phyloP scores from a whole-genome alignment of 2,329 filamentous ascomycete species.

The Ceratocystis albifundus region DNA sequence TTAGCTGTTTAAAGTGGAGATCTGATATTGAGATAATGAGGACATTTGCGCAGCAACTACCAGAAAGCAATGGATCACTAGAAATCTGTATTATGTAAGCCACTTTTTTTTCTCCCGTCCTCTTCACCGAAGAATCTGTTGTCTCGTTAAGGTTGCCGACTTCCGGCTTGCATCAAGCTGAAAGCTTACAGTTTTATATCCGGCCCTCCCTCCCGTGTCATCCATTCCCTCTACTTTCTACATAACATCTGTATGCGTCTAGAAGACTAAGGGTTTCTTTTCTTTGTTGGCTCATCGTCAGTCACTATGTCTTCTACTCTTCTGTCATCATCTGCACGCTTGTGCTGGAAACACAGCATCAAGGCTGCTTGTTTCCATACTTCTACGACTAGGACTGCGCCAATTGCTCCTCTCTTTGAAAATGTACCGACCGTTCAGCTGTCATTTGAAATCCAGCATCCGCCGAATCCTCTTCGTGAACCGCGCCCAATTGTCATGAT shows the following conservation, averaged over 20 bases:
- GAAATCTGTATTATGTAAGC: neutral
- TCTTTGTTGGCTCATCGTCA: neutral
- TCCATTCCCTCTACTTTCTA: neutral
- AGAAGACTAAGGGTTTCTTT: neutral
- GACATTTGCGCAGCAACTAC: too few species aligned
- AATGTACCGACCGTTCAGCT: constrained; percentile 32
- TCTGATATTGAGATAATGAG: too few species aligned
- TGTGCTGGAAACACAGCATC: neutral
- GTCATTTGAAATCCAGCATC: constrained; percentile 56
- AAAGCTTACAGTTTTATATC: neutral
- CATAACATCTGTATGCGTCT: neutral
- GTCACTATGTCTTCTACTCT: constrained; percentile 14
- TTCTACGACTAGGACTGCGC: neutral
- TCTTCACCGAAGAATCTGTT: neutral
- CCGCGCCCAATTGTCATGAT: constrained; percentile 67
- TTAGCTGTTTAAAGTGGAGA: too few species aligned
- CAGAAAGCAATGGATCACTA: neutral
- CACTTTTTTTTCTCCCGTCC: neutral
- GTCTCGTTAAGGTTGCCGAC: too few species aligned
- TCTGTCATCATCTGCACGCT: neutral
- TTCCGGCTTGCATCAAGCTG: too few species aligned
- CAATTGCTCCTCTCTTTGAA: constrained; percentile 11
- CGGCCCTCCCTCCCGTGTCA: neutral
- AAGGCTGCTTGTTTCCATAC: constrained; percentile 17
- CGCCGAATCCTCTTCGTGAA: constrained; percentile 34